Percentiles rank a stretch among this genome's conserved stretches.
These are phyloP conservation scores for Cystobasidium slooffiae DNA, from an alignment of 1,284 basidiomycete species.

Conservation along the genomic window DNA sequence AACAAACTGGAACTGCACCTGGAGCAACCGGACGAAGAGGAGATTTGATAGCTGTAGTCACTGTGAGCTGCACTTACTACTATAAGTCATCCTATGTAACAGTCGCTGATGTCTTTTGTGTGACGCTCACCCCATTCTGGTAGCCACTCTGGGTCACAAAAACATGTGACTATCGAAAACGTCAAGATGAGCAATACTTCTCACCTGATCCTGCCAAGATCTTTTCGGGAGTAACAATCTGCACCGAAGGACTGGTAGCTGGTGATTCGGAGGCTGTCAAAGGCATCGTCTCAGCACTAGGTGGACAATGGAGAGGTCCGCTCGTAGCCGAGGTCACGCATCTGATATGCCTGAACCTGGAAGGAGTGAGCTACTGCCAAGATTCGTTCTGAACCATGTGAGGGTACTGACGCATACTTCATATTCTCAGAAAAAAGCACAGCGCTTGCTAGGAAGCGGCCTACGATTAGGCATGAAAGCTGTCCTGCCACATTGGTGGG, in stretches of 20 bases:
- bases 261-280: slow-evolving; percentile 73
- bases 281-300: slow-evolving; percentile 72
- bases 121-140: neutral
- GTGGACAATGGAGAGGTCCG: slow-evolving; percentile 75
- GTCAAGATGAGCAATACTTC: slow-evolving; percentile 67
- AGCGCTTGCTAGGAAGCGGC: slow-evolving; percentile 49
- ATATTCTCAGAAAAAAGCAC: slow-evolving; percentile 47
- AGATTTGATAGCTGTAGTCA: slow-evolving; percentile 19
- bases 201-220: slow-evolving; percentile 75
- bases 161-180: slow-evolving; percentile 64
- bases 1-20: slow-evolving; percentile 17
- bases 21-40: slow-evolving; percentile 9
- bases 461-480: slow-evolving; percentile 49
- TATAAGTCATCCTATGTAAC: neutral
- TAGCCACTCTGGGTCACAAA: slow-evolving; percentile 72
- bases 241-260: slow-evolving; percentile 66
- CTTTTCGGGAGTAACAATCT: slow-evolving; percentile 76
- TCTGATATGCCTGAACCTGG: slow-evolving; percentile 67
- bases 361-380: slow-evolving; percentile 50
- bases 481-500: slow-evolving; percentile 53
- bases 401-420: neutral
- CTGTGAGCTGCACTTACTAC: neutral
- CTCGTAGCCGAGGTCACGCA: slow-evolving; percentile 84
- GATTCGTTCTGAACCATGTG: slow-evolving; percentile 44
- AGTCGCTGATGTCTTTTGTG: neutral